Conservation (phyloP, 108 stramenopile species). For the Skeletonema menzelii region DNA sequence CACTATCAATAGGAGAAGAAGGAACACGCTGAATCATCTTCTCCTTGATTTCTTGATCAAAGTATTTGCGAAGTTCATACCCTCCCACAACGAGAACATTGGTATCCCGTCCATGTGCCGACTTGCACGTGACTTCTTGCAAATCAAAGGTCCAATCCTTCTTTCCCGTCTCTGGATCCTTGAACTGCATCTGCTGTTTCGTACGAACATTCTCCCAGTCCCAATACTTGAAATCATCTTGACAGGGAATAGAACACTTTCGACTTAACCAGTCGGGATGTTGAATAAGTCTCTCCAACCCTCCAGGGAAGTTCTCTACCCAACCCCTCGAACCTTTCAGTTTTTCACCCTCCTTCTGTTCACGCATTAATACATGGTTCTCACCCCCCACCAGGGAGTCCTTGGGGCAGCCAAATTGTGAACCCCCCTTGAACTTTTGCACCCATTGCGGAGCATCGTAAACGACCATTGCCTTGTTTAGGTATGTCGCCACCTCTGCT, state of each 20-base stretch:
- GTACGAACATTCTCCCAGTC: constrained; percentile 1
- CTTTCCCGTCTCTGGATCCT: no score
- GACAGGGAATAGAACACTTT: constrained; percentile 18
- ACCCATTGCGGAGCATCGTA: constrained; percentile 1
- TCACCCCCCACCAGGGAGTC: constrained; percentile 13
- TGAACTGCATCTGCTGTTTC: no score
- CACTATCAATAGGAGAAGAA: background rate
- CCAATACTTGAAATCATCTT: constrained; percentile 5
- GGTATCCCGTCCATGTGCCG: background rate
- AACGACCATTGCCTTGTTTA: constrained; percentile 15
- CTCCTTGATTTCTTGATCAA: constrained; percentile 2
- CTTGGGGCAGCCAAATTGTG: constrained; percentile 30
- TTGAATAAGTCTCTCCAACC: constrained; percentile 15
- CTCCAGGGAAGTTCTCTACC: constrained; percentile 3
- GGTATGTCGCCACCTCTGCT: constrained; percentile 8
- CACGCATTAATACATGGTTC: background rate
- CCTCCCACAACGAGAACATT: constrained; percentile 6
- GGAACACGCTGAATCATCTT: background rate
- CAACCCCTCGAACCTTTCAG: constrained; percentile 12
- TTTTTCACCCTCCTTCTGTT: background rate
- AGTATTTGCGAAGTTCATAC: constrained; percentile 1
- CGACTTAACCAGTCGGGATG: constrained; percentile 20
- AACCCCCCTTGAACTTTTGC: constrained; percentile 1
- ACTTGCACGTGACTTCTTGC: background rate
- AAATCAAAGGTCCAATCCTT: background rate